Percentiles rank a stretch among this genome's conserved stretches.
Evolutionary conservation across 2,329 filamentous ascomycete genomes (phyloP).

Genomic region (Epichloe sp.): DNA sequence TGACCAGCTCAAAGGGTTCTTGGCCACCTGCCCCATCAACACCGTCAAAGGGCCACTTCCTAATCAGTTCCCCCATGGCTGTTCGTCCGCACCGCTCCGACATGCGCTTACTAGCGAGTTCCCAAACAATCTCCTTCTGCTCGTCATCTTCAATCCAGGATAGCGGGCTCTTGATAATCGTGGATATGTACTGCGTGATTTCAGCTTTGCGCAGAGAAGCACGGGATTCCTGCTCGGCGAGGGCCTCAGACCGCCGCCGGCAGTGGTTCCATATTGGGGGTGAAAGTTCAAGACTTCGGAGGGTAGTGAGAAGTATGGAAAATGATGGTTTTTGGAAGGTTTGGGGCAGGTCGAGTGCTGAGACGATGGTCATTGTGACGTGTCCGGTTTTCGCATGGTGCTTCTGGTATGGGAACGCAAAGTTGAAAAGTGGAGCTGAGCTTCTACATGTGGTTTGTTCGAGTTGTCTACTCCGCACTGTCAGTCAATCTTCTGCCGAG

Average conservation of each 20-base stretch:
- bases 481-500: too few species aligned
- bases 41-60: slow-evolving; percentile 37
- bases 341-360: slow-evolving; percentile 57
- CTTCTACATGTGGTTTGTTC: too few species aligned
- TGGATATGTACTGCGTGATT: slow-evolving; percentile 53
- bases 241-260: slow-evolving; percentile 27
- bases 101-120: slow-evolving; percentile 63
- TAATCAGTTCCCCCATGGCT: slow-evolving; percentile 43
- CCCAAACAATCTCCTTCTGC: slow-evolving; percentile 58
- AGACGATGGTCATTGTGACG: slow-evolving; percentile 6
- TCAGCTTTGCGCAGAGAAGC: slow-evolving; percentile 31
- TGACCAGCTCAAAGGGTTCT: slow-evolving; percentile 47
- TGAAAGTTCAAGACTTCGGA: slow-evolving; percentile 52
- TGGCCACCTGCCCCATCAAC: slow-evolving; percentile 12
- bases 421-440: neutral
- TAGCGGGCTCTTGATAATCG: slow-evolving; percentile 53
- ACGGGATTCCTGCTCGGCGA: slow-evolving; percentile 28
- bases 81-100: slow-evolving; percentile 72
- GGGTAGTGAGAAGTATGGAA: slow-evolving; percentile 46
- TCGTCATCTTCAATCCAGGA: slow-evolving; percentile 56
- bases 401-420: neutral
- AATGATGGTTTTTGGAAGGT: slow-evolving; percentile 64
- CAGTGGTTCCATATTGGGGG: slow-evolving; percentile 54
- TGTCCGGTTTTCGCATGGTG: neutral
- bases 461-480: too few species aligned